phyloP scores from a whole-genome alignment of 768 basidiomycete genomes.

The Tylopilus cervinicoccineus region DNA sequence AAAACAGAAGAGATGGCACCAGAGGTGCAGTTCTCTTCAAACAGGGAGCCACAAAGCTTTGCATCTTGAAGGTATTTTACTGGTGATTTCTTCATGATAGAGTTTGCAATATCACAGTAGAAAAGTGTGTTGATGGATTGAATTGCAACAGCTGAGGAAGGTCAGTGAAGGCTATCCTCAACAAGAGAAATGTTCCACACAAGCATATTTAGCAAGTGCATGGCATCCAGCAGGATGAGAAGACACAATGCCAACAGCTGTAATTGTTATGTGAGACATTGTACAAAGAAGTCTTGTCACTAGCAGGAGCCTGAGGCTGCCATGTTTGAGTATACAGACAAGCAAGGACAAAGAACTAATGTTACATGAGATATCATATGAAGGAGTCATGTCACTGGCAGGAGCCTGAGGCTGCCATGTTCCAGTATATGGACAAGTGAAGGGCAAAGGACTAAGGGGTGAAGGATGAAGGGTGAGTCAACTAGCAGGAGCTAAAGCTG shows the following conservation, averaged over 20 bases:
- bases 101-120: not conserved
- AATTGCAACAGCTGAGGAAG: not conserved
- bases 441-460: too few species aligned
- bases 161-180: slow-evolving; percentile 2
- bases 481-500: too few species aligned
- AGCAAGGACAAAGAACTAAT: too few species aligned
- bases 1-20: slow-evolving; percentile 1
- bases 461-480: too few species aligned
- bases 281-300: too few species aligned
- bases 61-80: slow-evolving; percentile 1
- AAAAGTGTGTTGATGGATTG: not conserved
- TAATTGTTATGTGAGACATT: too few species aligned
- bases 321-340: too few species aligned
- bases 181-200: not conserved
- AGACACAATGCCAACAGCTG: not conserved
- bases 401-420: too few species aligned
- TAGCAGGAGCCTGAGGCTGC: too few species aligned
- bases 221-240: slow-evolving; percentile 4
- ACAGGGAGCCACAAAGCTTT: slow-evolving; percentile 2
- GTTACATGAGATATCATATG: too few species aligned
- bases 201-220: not conserved
- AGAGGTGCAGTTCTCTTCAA: slow-evolving; percentile 4
- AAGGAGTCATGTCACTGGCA: too few species aligned
- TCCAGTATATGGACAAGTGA: too few species aligned
- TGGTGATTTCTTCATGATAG: not conserved